A percentile compares a stretch with the other conserved stretches of the same genome.
phyloP scores from a whole-genome alignment of 2,329 filamentous ascomycete species.

The Elsinoe fawcettii region DNA sequence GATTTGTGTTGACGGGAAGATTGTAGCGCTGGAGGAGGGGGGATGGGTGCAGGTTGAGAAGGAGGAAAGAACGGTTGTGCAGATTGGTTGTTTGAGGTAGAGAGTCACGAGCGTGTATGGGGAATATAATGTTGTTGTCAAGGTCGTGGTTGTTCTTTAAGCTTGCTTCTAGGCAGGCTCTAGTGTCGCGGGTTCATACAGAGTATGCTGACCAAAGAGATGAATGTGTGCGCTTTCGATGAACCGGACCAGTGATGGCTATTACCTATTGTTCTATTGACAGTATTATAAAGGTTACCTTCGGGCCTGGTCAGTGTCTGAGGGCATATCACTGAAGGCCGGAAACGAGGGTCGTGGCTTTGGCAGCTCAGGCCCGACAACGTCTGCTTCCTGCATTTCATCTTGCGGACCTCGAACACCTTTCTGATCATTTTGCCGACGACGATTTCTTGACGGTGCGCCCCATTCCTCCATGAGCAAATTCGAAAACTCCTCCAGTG shows the following conservation, averaged over 20 bases:
- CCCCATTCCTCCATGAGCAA: no score
- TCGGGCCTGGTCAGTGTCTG: neutral
- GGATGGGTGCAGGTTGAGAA: conserved; percentile 63
- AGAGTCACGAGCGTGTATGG: neutral
- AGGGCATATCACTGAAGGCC: neutral
- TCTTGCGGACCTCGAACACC: no score
- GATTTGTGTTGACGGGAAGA: conserved; percentile 86
- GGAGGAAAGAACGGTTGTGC: conserved; percentile 36
- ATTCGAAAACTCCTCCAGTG: no score
- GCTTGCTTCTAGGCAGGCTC: neutral
- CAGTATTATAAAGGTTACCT: neutral
- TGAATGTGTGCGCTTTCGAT: neutral
- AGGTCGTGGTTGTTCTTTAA: neutral
- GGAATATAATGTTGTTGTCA: neutral
- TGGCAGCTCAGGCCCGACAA: neutral
- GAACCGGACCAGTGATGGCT: neutral
- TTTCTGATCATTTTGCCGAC: no score
- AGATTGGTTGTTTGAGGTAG: conserved; percentile 25
- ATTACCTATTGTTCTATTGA: neutral
- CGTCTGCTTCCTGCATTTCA: no score
- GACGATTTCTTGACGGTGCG: no score
- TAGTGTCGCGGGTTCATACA: neutral
- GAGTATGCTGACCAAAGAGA: neutral
- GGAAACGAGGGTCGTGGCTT: neutral
- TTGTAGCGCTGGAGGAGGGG: conserved; percentile 61